A percentile compares a stretch with the other conserved stretches of the same genome.
These are phyloP conservation scores for Naumovozyma dairenensis DNA, from an alignment of 805 yeast species.

Conservation along the genomic window DNA sequence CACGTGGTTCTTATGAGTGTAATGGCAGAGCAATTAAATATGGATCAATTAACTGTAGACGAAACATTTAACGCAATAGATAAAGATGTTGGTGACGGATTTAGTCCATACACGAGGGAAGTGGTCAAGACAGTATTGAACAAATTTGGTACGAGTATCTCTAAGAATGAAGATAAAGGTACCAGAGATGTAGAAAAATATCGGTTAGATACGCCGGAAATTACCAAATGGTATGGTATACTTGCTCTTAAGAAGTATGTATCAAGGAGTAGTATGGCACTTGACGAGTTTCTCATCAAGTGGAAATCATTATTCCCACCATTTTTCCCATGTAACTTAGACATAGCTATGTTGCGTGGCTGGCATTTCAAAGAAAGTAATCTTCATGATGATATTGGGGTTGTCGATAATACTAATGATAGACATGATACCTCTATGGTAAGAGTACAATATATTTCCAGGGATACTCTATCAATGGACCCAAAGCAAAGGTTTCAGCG, in stretches of 20 bases:
- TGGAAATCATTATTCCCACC: conserved; percentile 59
- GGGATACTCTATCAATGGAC: conserved; percentile 38
- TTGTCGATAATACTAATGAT: too few species aligned
- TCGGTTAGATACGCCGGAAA: conserved; percentile 33
- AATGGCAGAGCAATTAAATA: conserved; percentile 29
- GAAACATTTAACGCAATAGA: conserved; percentile 23
- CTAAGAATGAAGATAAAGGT: conserved; percentile 13
- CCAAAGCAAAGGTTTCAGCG: conserved; percentile 39
- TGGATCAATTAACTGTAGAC: conserved; percentile 23
- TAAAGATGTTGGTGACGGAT: conserved; percentile 26
- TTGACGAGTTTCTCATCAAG: conserved; percentile 50
- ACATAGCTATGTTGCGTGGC: conserved; percentile 46
- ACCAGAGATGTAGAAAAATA: conserved; percentile 16
- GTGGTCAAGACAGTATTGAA: conserved; percentile 42
- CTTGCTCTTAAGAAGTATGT: conserved; percentile 36
- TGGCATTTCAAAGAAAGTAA: conserved; percentile 38
- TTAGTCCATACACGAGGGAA: conserved; percentile 28
- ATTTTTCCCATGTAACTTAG: conserved; percentile 50
- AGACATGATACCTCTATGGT: too few species aligned
- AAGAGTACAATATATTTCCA: conserved; percentile 47
- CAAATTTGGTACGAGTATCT: conserved; percentile 37
- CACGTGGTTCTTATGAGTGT: conserved; percentile 32
- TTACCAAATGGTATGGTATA: conserved; percentile 58
- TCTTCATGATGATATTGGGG: conserved; percentile 24
- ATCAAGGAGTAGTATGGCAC: conserved; percentile 19